Evolutionary conservation across 1,284 basidiomycete genomes (phyloP), one percentile per base, ranked within the genome.

Genomic region (Rhodotorula sp.): DNA sequence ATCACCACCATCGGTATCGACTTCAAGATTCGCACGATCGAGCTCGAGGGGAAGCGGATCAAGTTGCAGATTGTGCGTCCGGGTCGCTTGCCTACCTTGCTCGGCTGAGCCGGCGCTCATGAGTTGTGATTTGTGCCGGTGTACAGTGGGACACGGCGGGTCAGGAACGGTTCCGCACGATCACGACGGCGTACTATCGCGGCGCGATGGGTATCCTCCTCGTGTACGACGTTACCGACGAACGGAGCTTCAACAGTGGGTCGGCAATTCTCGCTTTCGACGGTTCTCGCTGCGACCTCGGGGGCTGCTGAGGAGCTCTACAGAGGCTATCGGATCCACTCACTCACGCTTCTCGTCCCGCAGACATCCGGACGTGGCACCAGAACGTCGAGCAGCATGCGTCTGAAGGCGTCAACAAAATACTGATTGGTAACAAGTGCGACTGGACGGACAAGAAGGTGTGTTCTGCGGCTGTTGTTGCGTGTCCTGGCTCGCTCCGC

Each of bases 181-280:
- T 99, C 82, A 99, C 96, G 54, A 97, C 95, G 15, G 94, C 96
- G n/a, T 99, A 99, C 83, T 99, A 99, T 85, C 90, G 96, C 77
- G 96, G 96, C 56, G 96, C 96, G 24, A 99, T 99, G 95, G 96
- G 96, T 64, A 99, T 99, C 79, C 84, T 99, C 66, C 86, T 99
- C 68, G 95, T 99, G 9, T 99, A 98, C 82, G 96, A 99, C 80
- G 94, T 99, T 52, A 99, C 96, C 39, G 95, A 99, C 81, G 93
- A 97, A 82, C 89, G 91, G 78, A 96, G 92, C 34, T 99, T 99
- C 84, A 91, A 93, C 80, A 98, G 95, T 97, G 77, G 77, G 93
- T 80, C 29, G 10, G 13, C 24, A 15, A 20, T 24, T 29, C 24
- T 39, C 39, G 4, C 24, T 0, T 11, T 4, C 20, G 10, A 34